phyloP scores from a whole-genome alignment of 1,139 yeast species.

The Candida neerlandica region DNA sequence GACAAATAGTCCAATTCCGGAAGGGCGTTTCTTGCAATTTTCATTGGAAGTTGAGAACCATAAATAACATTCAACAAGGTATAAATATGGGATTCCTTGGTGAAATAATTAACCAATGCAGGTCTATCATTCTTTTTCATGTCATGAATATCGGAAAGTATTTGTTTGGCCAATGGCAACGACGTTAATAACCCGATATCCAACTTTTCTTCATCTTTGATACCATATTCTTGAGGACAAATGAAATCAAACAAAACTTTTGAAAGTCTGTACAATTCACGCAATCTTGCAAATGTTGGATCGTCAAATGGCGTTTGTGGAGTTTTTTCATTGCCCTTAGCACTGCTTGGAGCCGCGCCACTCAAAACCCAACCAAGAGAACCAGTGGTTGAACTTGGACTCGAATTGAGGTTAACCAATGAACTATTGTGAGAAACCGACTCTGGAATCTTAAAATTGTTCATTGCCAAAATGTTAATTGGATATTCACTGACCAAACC shows the following conservation, averaged over 20 bases:
- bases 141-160: slow-evolving; percentile 74
- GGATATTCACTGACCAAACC: slow-evolving; percentile 78
- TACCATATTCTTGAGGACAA: slow-evolving; percentile 98
- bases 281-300: slow-evolving; percentile 73
- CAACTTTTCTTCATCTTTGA: slow-evolving; percentile 90
- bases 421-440: slow-evolving; percentile 23
- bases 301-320: slow-evolving; percentile 71
- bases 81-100: slow-evolving; percentile 96
- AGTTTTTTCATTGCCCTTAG: slow-evolving; percentile 5
- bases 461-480: slow-evolving; percentile 76
- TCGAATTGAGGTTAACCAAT: slow-evolving; percentile 29
- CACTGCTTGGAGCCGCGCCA: slow-evolving; percentile 35
- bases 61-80: slow-evolving; percentile 87
- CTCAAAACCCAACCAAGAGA: slow-evolving; percentile 77
- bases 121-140: slow-evolving; percentile 71
- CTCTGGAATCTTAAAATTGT: slow-evolving; percentile 64
- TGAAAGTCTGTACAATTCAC: slow-evolving; percentile 87
- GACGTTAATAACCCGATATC: slow-evolving; percentile 96
- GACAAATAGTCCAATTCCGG: slow-evolving; percentile 97
- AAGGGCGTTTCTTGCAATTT: slow-evolving; percentile 88
- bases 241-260: slow-evolving; percentile 95
- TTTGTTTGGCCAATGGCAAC: slow-evolving; percentile 89
- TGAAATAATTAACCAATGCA: slow-evolving; percentile 86
- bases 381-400: slow-evolving; percentile 53
- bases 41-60: slow-evolving; percentile 94